Evolutionary conservation across 106 monocot genomes (phyloP).

Genomic region (Agapanthus africanus): DNA sequence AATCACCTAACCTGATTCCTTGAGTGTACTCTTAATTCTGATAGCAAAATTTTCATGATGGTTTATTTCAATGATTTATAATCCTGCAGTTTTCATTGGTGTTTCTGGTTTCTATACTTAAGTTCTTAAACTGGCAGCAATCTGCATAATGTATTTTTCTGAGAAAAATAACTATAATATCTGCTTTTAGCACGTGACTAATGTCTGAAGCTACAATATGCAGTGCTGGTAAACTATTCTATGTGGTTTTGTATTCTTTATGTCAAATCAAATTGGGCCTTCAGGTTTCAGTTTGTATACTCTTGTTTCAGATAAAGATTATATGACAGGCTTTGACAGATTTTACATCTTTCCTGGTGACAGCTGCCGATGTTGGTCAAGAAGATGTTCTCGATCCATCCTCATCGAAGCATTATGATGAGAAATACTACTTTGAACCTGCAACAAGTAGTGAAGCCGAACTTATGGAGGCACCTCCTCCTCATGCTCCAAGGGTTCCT

Average conservation of each 20-base stretch:
- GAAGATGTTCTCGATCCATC: constrained; percentile 19
- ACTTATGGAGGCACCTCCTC: constrained; percentile 10
- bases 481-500: constrained; percentile 19
- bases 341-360: constrained; percentile 8
- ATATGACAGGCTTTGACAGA: not conserved
- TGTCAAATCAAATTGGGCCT: not conserved
- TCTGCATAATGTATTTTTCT: no score
- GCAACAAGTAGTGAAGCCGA: constrained; percentile 21
- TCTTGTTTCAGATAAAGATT: not conserved
- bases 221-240: not conserved
- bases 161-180: no score
- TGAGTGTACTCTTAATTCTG: no score
- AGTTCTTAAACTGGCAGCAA: no score
- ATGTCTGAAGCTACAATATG: not conserved
- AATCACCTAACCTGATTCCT: no score
- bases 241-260: not conserved
- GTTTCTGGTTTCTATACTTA: no score
- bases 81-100: no score
- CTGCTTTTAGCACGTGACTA: not conserved
- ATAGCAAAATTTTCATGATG: no score
- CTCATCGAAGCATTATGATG: constrained; percentile 18
- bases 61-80: no score
- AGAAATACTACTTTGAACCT: constrained; percentile 24
- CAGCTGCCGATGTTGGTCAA: constrained; percentile 23
- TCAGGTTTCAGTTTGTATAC: not conserved